Percentiles rank a stretch among this genome's conserved stretches.
phyloP scores from a whole-genome alignment of 768 basidiomycete species.

The Tulasnella sp. region DNA sequence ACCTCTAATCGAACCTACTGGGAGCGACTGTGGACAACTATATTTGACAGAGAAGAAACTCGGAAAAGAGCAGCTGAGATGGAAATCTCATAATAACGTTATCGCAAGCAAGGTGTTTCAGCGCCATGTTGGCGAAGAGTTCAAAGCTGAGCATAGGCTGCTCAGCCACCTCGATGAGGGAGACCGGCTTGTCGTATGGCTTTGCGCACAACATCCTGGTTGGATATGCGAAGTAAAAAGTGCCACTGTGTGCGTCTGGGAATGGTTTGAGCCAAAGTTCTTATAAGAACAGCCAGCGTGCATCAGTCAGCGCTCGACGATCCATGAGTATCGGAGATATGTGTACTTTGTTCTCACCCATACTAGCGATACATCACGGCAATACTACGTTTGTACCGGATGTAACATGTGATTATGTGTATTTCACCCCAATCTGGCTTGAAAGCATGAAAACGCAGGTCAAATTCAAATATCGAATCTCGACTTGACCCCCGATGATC shows the following conservation, averaged over 20 bases:
- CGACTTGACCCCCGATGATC: no score
- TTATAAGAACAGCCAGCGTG: background rate
- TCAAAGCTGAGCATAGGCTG: conserved; percentile 20
- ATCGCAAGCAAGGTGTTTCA: background rate
- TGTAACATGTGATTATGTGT: no score
- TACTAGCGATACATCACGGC: background rate
- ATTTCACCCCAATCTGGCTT: no score
- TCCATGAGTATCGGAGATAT: background rate
- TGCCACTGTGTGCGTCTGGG: conserved; percentile 13
- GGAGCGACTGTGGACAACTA: background rate
- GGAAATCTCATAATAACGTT: conserved; percentile 20
- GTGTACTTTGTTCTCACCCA: background rate
- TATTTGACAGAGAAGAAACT: background rate
- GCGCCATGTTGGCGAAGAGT: conserved; percentile 3
- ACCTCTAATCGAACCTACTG: background rate
- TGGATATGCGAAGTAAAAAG: conserved; percentile 19
- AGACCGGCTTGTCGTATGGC: conserved; percentile 13
- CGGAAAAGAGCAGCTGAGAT: conserved; percentile 12
- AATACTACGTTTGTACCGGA: no score
- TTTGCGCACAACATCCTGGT: conserved; percentile 19
- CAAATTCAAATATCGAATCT: no score
- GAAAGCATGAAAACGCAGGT: no score
- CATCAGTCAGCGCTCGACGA: background rate
- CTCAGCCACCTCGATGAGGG: conserved; percentile 20
- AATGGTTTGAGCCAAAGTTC: conserved; percentile 21